phyloP scores from a whole-genome alignment of 768 basidiomycete species.

The Lanmaoa rubissima region DNA sequence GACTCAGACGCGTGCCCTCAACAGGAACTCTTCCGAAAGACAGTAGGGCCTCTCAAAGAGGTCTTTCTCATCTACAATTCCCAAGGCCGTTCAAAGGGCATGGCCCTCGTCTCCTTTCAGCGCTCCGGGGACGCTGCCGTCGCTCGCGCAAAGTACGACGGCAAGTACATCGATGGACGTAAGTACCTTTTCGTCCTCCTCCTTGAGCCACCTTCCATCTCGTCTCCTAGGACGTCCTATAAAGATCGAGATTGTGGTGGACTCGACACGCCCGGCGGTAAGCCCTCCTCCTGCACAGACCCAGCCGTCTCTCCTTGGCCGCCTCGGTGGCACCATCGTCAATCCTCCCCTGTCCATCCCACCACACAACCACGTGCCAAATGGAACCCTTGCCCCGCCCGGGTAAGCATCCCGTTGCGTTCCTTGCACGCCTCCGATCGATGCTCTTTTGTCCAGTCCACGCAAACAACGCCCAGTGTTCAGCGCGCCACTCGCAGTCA shows the following conservation, averaged over 20 bases:
- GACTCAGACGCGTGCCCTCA: constrained; percentile 7
- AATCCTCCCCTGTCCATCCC: neutral
- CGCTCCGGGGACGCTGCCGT: constrained; percentile 58
- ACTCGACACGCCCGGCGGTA: constrained; percentile 33
- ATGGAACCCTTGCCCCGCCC: constrained; percentile 3
- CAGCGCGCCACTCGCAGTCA: constrained; percentile 23
- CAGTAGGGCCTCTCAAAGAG: constrained; percentile 71
- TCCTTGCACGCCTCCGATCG: neutral
- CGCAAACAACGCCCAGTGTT: constrained; percentile 19
- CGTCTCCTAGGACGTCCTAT: constrained; percentile 56
- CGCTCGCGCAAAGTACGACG: constrained; percentile 69
- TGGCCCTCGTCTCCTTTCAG: constrained; percentile 73
- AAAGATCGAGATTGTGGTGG: constrained; percentile 60
- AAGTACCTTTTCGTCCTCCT: constrained; percentile 19
- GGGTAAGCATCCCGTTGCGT: constrained; percentile 10
- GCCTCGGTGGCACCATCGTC: constrained; percentile 28
- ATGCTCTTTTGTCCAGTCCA: constrained; percentile 9
- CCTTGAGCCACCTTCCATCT: neutral
- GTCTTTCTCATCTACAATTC: constrained; percentile 73
- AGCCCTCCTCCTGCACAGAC: constrained; percentile 24
- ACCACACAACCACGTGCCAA: constrained; percentile 18
- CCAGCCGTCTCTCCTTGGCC: constrained; percentile 39
- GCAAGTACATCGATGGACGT: constrained; percentile 72
- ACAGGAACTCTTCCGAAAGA: constrained; percentile 75
- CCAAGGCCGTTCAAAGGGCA: constrained; percentile 73